A percentile compares a stretch with the other conserved stretches of the same genome.
phyloP scores from a whole-genome alignment of 2,329 filamentous ascomycete species.

The Penicillium fuscoglaucum region DNA sequence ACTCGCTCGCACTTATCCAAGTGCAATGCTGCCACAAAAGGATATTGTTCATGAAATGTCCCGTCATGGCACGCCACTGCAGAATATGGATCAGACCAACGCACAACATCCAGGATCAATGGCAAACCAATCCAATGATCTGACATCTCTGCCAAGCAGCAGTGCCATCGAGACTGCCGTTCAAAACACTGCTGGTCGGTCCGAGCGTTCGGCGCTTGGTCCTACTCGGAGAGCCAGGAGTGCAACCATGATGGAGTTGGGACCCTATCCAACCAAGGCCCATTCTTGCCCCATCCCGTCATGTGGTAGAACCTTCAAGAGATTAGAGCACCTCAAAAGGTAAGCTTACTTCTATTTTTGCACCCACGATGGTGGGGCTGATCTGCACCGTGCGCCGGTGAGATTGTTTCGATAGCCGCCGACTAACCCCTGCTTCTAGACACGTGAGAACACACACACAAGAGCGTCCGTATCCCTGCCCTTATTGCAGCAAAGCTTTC shows the following conservation, averaged over 20 bases:
- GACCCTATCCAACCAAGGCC: slow-evolving; percentile 94
- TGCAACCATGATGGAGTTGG: slow-evolving; percentile 93
- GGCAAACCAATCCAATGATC: slow-evolving; percentile 67
- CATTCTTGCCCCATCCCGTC: slow-evolving; percentile 99
- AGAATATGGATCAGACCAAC: slow-evolving; percentile 79
- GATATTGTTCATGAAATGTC: slow-evolving; percentile 78
- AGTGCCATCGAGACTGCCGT: slow-evolving; percentile 58
- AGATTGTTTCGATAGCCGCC: slow-evolving; percentile 51
- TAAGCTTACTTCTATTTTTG: slow-evolving; percentile 56
- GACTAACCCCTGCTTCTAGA: slow-evolving; percentile 61
- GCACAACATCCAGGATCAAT: slow-evolving; percentile 68
- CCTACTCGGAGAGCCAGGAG: slow-evolving; percentile 88
- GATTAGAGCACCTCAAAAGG: slow-evolving; percentile 98
- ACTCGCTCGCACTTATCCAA: slow-evolving; percentile 69
- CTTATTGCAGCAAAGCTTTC: slow-evolving; percentile 97
- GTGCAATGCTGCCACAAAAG: slow-evolving; percentile 71
- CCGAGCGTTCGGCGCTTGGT: slow-evolving; percentile 57
- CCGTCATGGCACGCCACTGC: slow-evolving; percentile 84
- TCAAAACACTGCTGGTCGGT: slow-evolving; percentile 60
- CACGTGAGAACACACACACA: slow-evolving; percentile 99
- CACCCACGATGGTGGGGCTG: slow-evolving; percentile 17
- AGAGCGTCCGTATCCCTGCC: slow-evolving; percentile 97
- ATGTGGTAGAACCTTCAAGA: slow-evolving; percentile 96
- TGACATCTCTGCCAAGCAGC: slow-evolving; percentile 62
- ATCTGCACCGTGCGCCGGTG: slow-evolving; percentile 39